Conservation (phyloP, 2,329 filamentous ascomycete species). For the Xenoacremonium recifei region DNA sequence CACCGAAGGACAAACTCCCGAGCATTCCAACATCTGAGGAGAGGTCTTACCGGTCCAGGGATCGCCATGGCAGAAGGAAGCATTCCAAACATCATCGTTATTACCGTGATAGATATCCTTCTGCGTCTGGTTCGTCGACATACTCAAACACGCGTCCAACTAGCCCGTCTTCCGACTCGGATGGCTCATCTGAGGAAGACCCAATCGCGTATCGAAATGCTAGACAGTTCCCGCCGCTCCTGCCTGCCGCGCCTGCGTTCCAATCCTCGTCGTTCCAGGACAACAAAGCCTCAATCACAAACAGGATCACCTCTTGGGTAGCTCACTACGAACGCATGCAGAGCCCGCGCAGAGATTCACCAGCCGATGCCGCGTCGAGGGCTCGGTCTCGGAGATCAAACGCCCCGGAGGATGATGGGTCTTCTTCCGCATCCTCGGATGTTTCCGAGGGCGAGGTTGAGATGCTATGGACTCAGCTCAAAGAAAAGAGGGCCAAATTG, state of each 20-base stretch:
- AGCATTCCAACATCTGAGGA: conserved; percentile 5
- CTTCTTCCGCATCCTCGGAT: conserved; percentile 14
- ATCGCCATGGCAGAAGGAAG: neutral
- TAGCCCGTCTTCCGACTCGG: conserved; percentile 19
- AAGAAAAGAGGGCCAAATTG: conserved; percentile 30
- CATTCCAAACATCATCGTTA: neutral
- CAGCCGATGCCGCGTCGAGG: conserved; percentile 6
- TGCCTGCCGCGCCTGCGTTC: conserved; percentile 25
- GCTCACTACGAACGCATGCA: conserved; percentile 29
- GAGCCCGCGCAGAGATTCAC: conserved; percentile 17
- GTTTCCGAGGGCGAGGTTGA: conserved; percentile 32
- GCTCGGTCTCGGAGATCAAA: conserved; percentile 8
- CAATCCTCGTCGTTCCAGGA: conserved; percentile 18
- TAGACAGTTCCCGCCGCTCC: conserved; percentile 31
- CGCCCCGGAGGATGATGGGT: conserved; percentile 11
- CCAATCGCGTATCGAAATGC: conserved; percentile 28
- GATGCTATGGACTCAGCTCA: conserved; percentile 34
- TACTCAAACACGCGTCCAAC: conserved; percentile 22
- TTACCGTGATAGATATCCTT: neutral
- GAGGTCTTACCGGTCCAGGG: conserved; percentile 5
- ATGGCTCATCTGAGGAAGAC: conserved; percentile 27
- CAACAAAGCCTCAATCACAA: conserved; percentile 28
- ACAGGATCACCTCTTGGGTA: conserved; percentile 34
- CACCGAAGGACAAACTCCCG: conserved; percentile 2
- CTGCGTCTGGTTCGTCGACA: conserved; percentile 19